Conservation (phyloP, 202 grass and related monocot genomes). For the Bolboschoenoplectus hybrid region DNA sequence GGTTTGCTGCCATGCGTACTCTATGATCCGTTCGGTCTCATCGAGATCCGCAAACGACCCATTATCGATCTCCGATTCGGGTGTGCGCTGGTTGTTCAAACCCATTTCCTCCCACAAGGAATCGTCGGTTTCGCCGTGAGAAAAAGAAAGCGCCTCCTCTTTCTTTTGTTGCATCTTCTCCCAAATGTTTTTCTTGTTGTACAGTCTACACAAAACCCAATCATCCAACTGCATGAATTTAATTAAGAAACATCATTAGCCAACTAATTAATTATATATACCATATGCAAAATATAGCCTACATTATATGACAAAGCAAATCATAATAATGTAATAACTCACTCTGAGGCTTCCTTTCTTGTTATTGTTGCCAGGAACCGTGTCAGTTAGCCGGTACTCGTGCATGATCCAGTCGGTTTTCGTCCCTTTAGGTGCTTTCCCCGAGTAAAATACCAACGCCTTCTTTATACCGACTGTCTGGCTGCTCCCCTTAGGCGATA, state of each 20-base stretch:
- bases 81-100: constrained; percentile 50
- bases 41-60: constrained; percentile 40
- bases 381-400: constrained; percentile 62
- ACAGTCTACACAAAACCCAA: constrained; percentile 73
- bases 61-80: constrained; percentile 77
- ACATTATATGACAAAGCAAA: background rate
- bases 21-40: background rate
- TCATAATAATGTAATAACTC: background rate
- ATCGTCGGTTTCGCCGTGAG: background rate
- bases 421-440: constrained; percentile 59
- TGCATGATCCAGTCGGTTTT: constrained; percentile 94
- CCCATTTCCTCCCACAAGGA: constrained; percentile 49
- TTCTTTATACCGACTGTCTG: constrained; percentile 63
- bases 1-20: constrained; percentile 33
- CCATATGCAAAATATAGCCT: background rate
- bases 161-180: constrained; percentile 56
- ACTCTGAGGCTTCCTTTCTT: constrained; percentile 58
- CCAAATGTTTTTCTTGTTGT: constrained; percentile 84
- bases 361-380: constrained; percentile 39
- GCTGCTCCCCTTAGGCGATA: constrained; percentile 19
- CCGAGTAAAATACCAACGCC: constrained; percentile 74
- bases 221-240: constrained; percentile 62
- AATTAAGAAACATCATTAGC: background rate
- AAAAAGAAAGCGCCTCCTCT: constrained; percentile 26
- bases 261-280: background rate